Conservation (phyloP, 768 basidiomycete species). For the Filobasidium floriforme region DNA sequence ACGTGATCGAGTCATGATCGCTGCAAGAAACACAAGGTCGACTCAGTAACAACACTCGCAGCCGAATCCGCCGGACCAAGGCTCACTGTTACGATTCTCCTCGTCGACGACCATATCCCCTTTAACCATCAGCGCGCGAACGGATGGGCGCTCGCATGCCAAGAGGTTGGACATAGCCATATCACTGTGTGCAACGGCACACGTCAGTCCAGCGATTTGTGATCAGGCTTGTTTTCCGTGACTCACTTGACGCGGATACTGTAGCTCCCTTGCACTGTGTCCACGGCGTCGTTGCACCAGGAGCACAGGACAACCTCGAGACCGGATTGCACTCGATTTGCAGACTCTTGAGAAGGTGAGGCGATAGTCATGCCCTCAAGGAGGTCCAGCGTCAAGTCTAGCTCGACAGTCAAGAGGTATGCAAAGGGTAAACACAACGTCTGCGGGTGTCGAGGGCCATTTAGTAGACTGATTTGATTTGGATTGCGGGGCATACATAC, state of each 20-base stretch:
- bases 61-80: background rate
- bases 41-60: constrained; percentile 14
- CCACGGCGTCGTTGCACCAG: constrained; percentile 83
- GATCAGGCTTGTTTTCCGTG: background rate
- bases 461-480: background rate
- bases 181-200: constrained; percentile 48
- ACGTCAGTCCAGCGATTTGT: background rate
- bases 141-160: constrained; percentile 56
- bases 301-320: constrained; percentile 82
- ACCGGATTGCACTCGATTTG: constrained; percentile 44
- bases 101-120: constrained; percentile 83
- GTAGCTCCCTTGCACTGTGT: constrained; percentile 94
- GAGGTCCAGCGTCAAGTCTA: constrained; percentile 67
- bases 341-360: constrained; percentile 39
- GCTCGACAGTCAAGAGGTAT: constrained; percentile 74
- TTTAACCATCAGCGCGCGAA: constrained; percentile 69
- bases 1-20: constrained; percentile 92
- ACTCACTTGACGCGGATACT: constrained; percentile 63
- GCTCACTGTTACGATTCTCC: constrained; percentile 71
- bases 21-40: constrained; percentile 47
- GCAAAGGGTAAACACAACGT: constrained; percentile 88
- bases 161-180: constrained; percentile 73
- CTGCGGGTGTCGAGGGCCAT: constrained; percentile 46
- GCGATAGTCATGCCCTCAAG: constrained; percentile 59
- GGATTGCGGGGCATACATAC: constrained; percentile 12